phyloP scores from a whole-genome alignment of 1,139 yeast species.

The Pneumocystis jirovecii region DNA sequence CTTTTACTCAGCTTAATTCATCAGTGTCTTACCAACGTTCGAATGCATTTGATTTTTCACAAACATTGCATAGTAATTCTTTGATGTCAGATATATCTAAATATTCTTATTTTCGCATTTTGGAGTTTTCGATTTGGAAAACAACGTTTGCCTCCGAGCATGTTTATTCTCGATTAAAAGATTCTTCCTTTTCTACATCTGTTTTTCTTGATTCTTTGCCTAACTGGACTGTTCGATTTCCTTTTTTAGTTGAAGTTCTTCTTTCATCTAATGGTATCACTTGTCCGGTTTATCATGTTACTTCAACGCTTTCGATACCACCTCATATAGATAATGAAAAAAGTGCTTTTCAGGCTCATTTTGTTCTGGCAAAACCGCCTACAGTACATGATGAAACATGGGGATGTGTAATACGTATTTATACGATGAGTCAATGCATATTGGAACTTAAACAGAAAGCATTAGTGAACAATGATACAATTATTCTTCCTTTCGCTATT shows the following conservation, averaged over 20 bases:
- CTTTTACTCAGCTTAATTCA: conserved; percentile 3
- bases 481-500: conserved; percentile 10
- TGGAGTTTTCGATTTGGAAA: conserved; percentile 10
- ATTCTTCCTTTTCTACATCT: not conserved
- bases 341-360: conserved; percentile 6
- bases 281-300: conserved; percentile 8
- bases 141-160: conserved; percentile 4
- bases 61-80: not conserved
- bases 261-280: conserved; percentile 1
- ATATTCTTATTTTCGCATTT: conserved; percentile 4
- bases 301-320: conserved; percentile 5
- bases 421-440: conserved; percentile 8
- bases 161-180: conserved; percentile 6
- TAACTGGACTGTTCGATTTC: conserved; percentile 9
- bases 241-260: conserved; percentile 5
- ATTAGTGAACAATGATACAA: not conserved
- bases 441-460: conserved; percentile 8
- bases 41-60: not conserved
- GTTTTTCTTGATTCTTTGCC: conserved; percentile 7
- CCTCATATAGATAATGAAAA: conserved; percentile 5
- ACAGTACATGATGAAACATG: conserved; percentile 6
- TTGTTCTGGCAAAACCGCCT: conserved; percentile 2
- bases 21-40: conserved; percentile 1
- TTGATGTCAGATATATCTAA: not conserved
- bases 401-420: conserved; percentile 9